Percentiles rank a stretch among this genome's conserved stretches.
phyloP scores from a whole-genome alignment of 148 eudicot genomes.

The Simmondsia chinensis region DNA sequence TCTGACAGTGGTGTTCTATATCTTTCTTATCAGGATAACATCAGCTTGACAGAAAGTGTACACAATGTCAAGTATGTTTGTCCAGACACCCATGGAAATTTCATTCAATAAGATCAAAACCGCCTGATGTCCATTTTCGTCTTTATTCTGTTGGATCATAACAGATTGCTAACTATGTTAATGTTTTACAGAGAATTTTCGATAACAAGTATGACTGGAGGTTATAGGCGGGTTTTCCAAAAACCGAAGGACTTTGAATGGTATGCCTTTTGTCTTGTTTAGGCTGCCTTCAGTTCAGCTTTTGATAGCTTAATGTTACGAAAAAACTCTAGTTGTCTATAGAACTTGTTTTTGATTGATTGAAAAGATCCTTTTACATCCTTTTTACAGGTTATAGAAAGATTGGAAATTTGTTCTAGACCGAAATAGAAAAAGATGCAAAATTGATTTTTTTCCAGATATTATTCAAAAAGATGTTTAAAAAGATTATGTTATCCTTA shows the following conservation, averaged over 20 bases:
- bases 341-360: too few species aligned
- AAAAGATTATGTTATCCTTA: too few species aligned
- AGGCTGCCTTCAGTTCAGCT: background rate
- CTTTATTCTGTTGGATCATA: too few species aligned
- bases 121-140: background rate
- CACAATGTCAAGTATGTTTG: constrained; percentile 67
- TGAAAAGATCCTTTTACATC: too few species aligned
- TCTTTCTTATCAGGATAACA: constrained; percentile 69
- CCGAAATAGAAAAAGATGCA: too few species aligned
- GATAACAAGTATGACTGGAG: constrained; percentile 79
- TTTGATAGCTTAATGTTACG: background rate
- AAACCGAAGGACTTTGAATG: constrained; percentile 78
- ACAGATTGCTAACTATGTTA: too few species aligned
- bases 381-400: too few species aligned
- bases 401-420: too few species aligned
- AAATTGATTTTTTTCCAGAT: too few species aligned
- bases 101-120: background rate
- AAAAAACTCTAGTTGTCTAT: too few species aligned
- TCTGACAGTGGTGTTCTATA: too few species aligned
- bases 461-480: too few species aligned
- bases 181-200: constrained; percentile 69
- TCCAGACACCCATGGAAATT: constrained; percentile 4
- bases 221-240: constrained; percentile 78
- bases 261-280: constrained; percentile 21
- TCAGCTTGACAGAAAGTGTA: constrained; percentile 60